A percentile compares a stretch with the other conserved stretches of the same genome.
phyloP scores from a whole-genome alignment of 1,284 basidiomycete species.

The Flammula alnicola region DNA sequence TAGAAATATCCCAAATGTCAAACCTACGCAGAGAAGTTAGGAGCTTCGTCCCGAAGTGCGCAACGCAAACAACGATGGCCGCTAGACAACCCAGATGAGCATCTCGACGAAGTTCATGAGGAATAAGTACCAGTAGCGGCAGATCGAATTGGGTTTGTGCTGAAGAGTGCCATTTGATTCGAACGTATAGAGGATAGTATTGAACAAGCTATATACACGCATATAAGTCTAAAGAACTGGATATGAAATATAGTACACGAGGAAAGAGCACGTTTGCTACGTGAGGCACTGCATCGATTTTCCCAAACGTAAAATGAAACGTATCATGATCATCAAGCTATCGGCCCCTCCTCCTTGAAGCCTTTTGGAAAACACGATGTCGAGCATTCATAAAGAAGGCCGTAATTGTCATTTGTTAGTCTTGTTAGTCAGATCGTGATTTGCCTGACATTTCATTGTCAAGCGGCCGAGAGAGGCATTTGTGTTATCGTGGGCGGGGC shows the following conservation, averaged over 20 bases:
- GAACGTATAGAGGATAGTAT: slow-evolving; percentile 10
- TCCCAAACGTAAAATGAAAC: slow-evolving; percentile 25
- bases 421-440: background rate
- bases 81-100: slow-evolving; percentile 27
- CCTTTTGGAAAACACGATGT: background rate
- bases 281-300: slow-evolving; percentile 24
- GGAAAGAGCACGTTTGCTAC: slow-evolving; percentile 29
- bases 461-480: slow-evolving; percentile 48
- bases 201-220: slow-evolving; percentile 13
- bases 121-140: slow-evolving; percentile 35
- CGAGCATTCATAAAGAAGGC: slow-evolving; percentile 7
- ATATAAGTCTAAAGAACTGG: slow-evolving; percentile 17
- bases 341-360: background rate
- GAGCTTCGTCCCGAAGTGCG: slow-evolving; percentile 42
- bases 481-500: slow-evolving; percentile 64
- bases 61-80: slow-evolving; percentile 38
- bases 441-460: slow-evolving; percentile 13
- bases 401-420: background rate
- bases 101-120: background rate
- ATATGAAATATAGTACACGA: slow-evolving; percentile 26
- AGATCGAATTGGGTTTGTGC: slow-evolving; percentile 43
- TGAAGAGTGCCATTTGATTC: slow-evolving; percentile 42
- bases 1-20: background rate
- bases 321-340: slow-evolving; percentile 16
- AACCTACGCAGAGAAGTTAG: slow-evolving; percentile 50